Conservation (phyloP, 106 monocot species). For the Dioscorea alata region DNA sequence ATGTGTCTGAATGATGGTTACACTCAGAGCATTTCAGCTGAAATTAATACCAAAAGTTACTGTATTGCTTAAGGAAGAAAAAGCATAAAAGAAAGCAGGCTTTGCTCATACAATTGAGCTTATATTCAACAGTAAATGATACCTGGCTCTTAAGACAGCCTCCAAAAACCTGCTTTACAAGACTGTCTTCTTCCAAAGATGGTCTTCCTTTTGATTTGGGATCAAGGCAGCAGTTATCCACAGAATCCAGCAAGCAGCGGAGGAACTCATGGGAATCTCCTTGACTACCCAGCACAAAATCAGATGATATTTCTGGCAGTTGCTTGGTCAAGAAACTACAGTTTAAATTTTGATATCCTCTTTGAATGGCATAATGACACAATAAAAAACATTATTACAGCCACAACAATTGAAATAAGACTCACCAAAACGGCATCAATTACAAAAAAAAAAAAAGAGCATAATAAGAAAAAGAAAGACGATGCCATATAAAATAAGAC, state of each 20-base stretch:
- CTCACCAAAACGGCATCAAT: too few relatives aligned
- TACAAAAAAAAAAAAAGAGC: too few relatives aligned
- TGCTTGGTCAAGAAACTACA: conserved; percentile 36
- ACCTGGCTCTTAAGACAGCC: conserved; percentile 72
- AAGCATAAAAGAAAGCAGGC: too few relatives aligned
- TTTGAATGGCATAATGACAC: too few relatives aligned
- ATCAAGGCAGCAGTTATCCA: conserved; percentile 34
- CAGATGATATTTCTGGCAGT: conserved; percentile 64
- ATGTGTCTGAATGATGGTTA: conserved; percentile 56
- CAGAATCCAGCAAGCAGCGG: conserved; percentile 42
- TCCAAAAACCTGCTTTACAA: conserved; percentile 62
- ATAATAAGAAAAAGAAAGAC: too few relatives aligned
- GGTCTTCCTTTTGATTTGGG: conserved; percentile 1
- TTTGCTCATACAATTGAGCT: too few relatives aligned
- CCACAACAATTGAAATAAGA: too few relatives aligned
- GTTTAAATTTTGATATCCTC: too few relatives aligned
- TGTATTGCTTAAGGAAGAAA: background rate
- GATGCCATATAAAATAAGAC: too few relatives aligned
- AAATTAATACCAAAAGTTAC: background rate
- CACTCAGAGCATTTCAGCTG: conserved; percentile 63
- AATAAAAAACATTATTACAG: too few relatives aligned
- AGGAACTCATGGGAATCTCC: conserved; percentile 93
- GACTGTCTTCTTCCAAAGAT: conserved; percentile 22
- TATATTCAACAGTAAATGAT: background rate
- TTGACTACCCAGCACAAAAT: conserved; percentile 40